phyloP scores from a whole-genome alignment of 805 yeast species.

The Millerago galiae region DNA sequence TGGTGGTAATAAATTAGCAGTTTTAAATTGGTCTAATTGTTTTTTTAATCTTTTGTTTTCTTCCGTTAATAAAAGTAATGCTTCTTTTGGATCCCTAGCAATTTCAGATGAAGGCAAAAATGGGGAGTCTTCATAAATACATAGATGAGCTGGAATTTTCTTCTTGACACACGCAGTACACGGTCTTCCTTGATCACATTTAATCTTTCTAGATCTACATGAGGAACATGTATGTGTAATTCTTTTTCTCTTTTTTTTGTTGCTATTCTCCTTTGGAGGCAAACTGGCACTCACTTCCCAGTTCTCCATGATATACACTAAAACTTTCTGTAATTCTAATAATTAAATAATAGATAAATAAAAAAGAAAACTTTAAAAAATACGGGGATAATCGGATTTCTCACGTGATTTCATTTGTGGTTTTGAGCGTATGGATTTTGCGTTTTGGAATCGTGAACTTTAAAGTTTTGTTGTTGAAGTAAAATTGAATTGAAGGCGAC shows the following conservation, averaged over 20 bases:
- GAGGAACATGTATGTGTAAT: slow-evolving; percentile 16
- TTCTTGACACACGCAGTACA: slow-evolving; percentile 20
- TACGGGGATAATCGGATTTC: too few species aligned
- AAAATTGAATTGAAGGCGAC: too few species aligned
- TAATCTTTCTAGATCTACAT: slow-evolving; percentile 19
- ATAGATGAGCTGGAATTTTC: slow-evolving; percentile 17
- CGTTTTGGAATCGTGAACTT: too few species aligned
- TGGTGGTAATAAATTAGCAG: background rate
- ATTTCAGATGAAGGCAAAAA: slow-evolving; percentile 23
- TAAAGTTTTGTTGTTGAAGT: too few species aligned
- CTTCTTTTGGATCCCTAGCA: slow-evolving; percentile 9
- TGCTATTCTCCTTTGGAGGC: background rate
- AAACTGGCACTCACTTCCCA: background rate
- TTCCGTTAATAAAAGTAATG: slow-evolving; percentile 7
- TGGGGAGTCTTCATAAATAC: slow-evolving; percentile 24
- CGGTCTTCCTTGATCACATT: slow-evolving; percentile 22
- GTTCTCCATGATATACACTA: background rate
- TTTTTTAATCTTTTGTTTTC: slow-evolving; percentile 16
- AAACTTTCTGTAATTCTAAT: too few species aligned
- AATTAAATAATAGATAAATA: too few species aligned
- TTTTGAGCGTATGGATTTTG: too few species aligned
- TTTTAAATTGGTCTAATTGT: slow-evolving; percentile 11
- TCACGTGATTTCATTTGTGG: too few species aligned
- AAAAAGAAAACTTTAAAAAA: too few species aligned
- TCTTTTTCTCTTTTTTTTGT: slow-evolving; percentile 12